These are phyloP conservation scores for Pleurostoma richardsiae DNA, from an alignment of 2,329 filamentous ascomycete species.

Conservation along the genomic window DNA sequence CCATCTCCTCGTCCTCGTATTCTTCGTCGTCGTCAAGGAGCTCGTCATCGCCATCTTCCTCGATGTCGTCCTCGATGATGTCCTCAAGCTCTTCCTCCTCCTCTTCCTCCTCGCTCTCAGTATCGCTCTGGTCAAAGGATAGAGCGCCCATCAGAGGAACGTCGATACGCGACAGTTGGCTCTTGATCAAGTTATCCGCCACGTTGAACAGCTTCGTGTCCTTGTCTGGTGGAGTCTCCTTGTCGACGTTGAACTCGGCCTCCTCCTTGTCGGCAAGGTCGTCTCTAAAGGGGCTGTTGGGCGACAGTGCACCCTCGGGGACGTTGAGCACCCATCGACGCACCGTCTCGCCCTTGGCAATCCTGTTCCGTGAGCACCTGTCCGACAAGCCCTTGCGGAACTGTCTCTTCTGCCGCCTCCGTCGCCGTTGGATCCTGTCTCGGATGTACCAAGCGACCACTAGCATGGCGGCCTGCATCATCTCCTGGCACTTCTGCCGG, in stretches of 20 bases:
- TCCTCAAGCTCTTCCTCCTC: constrained; percentile 19
- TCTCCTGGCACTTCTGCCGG: constrained; percentile 41
- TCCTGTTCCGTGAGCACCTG: constrained; percentile 16
- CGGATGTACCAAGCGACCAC: constrained; percentile 45
- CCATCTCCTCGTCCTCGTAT: constrained; percentile 17
- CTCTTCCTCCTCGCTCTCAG: constrained; percentile 32
- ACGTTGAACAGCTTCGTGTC: constrained; percentile 36
- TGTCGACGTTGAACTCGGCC: constrained; percentile 33
- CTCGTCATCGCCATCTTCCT: constrained; percentile 18
- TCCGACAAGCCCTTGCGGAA: constrained; percentile 33
- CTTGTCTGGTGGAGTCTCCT: constrained; percentile 30
- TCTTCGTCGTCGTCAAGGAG: constrained; percentile 18
- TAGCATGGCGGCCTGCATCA: constrained; percentile 43
- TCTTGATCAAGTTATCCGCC: constrained; percentile 42
- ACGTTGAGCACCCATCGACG: constrained; percentile 37
- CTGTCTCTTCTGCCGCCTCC: constrained; percentile 31
- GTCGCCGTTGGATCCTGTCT: constrained; percentile 37
- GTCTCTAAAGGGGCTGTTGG: constrained; percentile 17
- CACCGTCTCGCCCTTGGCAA: constrained; percentile 34
- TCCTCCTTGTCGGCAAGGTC: constrained; percentile 29
- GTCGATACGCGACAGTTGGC: constrained; percentile 38
- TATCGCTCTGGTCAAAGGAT: constrained; percentile 36
- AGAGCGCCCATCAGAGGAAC: constrained; percentile 39
- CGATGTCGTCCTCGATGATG: constrained; percentile 13
- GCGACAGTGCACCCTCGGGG: constrained; percentile 25